Evolutionary conservation across 2,329 filamentous ascomycete species (phyloP).

Genomic region (Sordariomycetes sp.): DNA sequence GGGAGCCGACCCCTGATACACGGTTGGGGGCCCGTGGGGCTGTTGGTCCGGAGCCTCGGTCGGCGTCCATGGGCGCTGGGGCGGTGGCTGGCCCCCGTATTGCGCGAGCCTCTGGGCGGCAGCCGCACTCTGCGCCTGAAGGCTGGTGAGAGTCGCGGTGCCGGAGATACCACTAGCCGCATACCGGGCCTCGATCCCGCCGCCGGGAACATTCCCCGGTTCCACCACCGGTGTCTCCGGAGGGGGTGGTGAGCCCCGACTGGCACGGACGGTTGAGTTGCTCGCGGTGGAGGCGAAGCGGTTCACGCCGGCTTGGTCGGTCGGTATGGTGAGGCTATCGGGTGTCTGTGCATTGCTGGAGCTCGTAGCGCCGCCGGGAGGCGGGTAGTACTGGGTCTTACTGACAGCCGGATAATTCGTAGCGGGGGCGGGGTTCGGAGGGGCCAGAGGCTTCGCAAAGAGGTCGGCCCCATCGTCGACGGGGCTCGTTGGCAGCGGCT

Average conservation of each 20-base stretch:
- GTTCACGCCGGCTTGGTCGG: conserved; percentile 38
- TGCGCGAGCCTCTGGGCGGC: conserved; percentile 73
- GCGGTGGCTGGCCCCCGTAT: conserved; percentile 43
- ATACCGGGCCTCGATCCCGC: conserved; percentile 84
- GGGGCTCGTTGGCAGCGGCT: conserved; percentile 69
- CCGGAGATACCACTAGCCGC: conserved; percentile 86
- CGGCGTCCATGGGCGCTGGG: conserved; percentile 75
- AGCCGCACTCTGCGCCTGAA: conserved; percentile 62
- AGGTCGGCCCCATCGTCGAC: conserved; percentile 60
- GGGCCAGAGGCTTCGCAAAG: conserved; percentile 53
- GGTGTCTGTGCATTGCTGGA: conserved; percentile 9
- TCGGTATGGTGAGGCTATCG: conserved; percentile 25
- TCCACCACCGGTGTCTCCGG: conserved; percentile 83
- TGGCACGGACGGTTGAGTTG: conserved; percentile 84
- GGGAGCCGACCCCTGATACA: conserved; percentile 78
- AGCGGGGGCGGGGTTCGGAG: conserved; percentile 14
- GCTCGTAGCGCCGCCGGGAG: conserved; percentile 30
- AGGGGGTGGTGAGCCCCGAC: conserved; percentile 84
- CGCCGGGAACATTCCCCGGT: conserved; percentile 58
- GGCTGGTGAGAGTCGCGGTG: conserved; percentile 66
- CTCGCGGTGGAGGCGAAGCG: conserved; percentile 75
- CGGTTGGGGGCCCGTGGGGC: conserved; percentile 79
- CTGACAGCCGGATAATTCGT: conserved; percentile 38
- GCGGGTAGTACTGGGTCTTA: conserved; percentile 50
- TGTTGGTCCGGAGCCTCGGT: conserved; percentile 81